Base-by-base conservation (phyloP, 345 rosid species). In the Rhodamnia rubescens region DNA sequence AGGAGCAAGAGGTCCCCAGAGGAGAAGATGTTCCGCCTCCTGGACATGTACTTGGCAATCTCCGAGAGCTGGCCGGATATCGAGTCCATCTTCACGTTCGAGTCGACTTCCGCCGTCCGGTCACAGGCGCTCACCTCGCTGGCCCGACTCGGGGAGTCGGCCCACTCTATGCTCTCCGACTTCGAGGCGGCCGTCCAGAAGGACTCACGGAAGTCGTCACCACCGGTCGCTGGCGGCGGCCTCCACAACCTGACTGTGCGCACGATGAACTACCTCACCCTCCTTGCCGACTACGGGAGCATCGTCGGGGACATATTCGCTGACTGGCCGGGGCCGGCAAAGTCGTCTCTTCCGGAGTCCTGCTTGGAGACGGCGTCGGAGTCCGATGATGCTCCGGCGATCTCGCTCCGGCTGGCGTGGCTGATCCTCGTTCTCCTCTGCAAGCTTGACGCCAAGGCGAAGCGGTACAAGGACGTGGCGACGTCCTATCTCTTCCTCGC, bases 401-500 rank as follows among this genome's bases (percentile, higher is more conserved):
- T 92, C n/a, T 89, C 90, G 47, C 15, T 82, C n/a, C 91, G 90
- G 83, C 42, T 94, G 56, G 93, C 95, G 26, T 92, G 94, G 95
- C 55, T 94, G 24, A 85, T 94, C 57, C 92, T 93, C 27, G 88
- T 92, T 32, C 91, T 95, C 7, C 93, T 94, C 5, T 93, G 96
- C 87, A 94, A 91, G 80, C 92, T 95, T 80, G 98, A 94, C 90
- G 85, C 85, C 27, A 95, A 93, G 89, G 90, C 95, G 5, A 88
- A 93, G 83, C 90, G 83, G 36, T 94, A 93, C 90, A 94, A 92
- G 44, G 92, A 92, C 82, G 88, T 87, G 36, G 88, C 95, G 5
- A 15, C 88, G 40, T 88, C 91, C 20, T 93, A 93, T 85, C 92
- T 95, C 86, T 95, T 93, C 92, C 85, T 95, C 36, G 94, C 95